Base-by-base conservation (phyloP, 768 basidiomycete species). In the Termitomyces sp. region DNA sequence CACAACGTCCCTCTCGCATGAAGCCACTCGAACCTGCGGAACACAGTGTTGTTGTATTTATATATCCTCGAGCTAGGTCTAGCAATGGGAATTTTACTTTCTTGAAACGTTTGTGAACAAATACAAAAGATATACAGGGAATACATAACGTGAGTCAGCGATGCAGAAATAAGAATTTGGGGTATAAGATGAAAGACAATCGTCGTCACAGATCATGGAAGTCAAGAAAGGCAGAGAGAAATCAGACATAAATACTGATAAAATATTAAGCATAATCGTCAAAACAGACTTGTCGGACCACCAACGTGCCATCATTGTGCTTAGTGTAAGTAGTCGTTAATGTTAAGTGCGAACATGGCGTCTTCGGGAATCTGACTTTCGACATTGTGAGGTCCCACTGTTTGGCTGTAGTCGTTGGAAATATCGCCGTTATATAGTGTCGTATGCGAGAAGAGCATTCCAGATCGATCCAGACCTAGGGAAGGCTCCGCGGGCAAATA, bases 1-100 rank as follows among this genome's bases (percentile, higher is more conserved):
- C 60, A 63, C 54, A 76, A 86, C 66, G 67, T 72, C 24, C 82
- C 85, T n/a, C 70, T 85, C 36, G 68, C 68, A 14, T 49, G n/a
- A 38, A 20, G 58, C 51, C 7, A 30, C 36, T 45, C 43, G 20
- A 26, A 33, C 30, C 24, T 6, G 5, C 4, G 16, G 3, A 35
- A 20, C 12, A 32, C 12, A 32, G 40, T 49, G 18, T 28, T 49
- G n/a, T 42, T 42, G 40, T 42, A 42, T 10, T 42, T 20, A n/a
- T 20, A 14, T 30, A 28, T 5, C 6, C 1, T 24, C 18, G 26
- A 53, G 42, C 10, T 53, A 28, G 26, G 6, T 53, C n/a, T 13
- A 18, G 10, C 24, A 36, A 55, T 18, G 43, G 44, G 18, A 32
- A 28, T 36, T 45, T 45, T 20, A 40, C 28, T 52, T 8, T 20